A percentile compares a stretch with the other conserved stretches of the same genome.
phyloP scores from a whole-genome alignment of 495 filamentous ascomycete genomes.

The Penicillium pulvis region DNA sequence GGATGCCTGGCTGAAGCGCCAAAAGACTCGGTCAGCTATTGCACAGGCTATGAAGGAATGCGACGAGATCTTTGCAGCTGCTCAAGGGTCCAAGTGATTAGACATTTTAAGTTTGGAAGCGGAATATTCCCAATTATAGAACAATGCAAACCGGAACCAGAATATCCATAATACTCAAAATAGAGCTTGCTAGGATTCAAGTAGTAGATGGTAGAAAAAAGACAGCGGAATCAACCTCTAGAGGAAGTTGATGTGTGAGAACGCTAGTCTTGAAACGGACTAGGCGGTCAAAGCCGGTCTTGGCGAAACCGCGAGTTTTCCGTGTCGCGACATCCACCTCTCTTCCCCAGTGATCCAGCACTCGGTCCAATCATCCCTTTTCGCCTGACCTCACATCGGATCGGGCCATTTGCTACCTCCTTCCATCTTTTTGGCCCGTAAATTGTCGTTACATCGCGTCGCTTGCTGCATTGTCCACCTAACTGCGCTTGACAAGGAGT shows the following conservation, averaged over 20 bases:
- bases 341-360: slow-evolving; percentile 22
- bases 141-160: too few species aligned
- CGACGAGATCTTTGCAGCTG: slow-evolving; percentile 14
- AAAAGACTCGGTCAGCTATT: slow-evolving; percentile 42
- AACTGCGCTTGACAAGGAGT: slow-evolving; percentile 31
- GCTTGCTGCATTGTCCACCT: slow-evolving; percentile 20
- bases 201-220: not conserved
- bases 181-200: not conserved
- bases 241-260: not conserved
- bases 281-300: slow-evolving; percentile 22
- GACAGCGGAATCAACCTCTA: not conserved
- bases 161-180: not conserved
- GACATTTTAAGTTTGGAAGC: not conserved
- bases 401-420: slow-evolving; percentile 10
- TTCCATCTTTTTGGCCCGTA: not conserved
- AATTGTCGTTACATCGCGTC: slow-evolving; percentile 8
- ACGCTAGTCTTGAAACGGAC: slow-evolving; percentile 12
- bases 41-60: slow-evolving; percentile 42
- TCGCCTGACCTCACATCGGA: slow-evolving; percentile 19
- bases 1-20: slow-evolving; percentile 44
- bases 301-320: slow-evolving; percentile 35
- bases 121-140: too few species aligned
- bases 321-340: slow-evolving; percentile 36
- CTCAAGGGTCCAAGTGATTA: not conserved
- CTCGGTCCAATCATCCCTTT: slow-evolving; percentile 27